Percentiles rank a stretch among this genome's conserved stretches.
phyloP scores from a whole-genome alignment of 345 rosid species.

The Eucalyptus fibrosa region DNA sequence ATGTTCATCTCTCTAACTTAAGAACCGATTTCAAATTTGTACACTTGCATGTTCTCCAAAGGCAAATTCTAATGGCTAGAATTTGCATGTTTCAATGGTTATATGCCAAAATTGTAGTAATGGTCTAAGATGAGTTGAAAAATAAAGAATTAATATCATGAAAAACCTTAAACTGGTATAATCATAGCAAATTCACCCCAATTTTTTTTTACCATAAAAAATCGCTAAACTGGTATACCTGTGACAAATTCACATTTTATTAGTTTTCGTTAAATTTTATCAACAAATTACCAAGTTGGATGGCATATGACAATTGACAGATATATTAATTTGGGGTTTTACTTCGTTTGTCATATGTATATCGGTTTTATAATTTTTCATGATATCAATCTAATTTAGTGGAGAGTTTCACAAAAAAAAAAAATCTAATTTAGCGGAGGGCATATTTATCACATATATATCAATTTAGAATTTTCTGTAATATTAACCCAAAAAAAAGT shows the following conservation, averaged over 20 bases:
- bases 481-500: not conserved
- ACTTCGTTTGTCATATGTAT: no score
- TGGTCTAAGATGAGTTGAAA: not conserved
- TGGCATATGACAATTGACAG: rapidly evolving
- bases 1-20: not conserved
- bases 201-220: no score
- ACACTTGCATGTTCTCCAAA: not conserved
- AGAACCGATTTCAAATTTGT: not conserved
- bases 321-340: no score
- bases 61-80: not conserved
- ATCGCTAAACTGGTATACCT: rapidly evolving
- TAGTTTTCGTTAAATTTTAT: no score
- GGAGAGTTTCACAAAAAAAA: no score
- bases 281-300: rapidly evolving
- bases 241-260: rapidly evolving
- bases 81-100: not conserved
- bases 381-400: no score
- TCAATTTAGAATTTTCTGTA: rapidly evolving
- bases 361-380: no score
- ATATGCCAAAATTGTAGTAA: not conserved
- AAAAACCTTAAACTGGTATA: no score
- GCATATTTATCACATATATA: no score
- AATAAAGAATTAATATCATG: no score
- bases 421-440: no score
- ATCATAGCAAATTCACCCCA: rapidly evolving